These are phyloP conservation scores for Hygrophorus russula DNA, from an alignment of 768 basidiomycete species.

Conservation along the genomic window DNA sequence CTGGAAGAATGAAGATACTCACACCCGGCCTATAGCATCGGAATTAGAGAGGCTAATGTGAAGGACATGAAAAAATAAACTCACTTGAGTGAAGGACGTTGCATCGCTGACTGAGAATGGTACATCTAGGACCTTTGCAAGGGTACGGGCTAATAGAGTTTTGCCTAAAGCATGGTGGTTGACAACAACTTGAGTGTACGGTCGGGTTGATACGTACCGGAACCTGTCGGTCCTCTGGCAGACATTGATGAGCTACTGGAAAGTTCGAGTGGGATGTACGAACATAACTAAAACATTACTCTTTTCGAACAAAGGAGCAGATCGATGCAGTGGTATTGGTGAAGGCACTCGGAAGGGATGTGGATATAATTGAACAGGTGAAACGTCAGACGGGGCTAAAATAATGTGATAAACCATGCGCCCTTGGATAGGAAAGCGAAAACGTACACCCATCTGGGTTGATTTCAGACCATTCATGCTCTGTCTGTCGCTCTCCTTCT, in stretches of 20 bases:
- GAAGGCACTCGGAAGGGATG: conserved; percentile 42
- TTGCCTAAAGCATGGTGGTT: conserved; percentile 43
- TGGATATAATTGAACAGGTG: conserved; percentile 53
- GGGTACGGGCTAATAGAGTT: conserved; percentile 79
- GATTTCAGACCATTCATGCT: conserved; percentile 9
- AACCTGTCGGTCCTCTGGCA: conserved; percentile 72
- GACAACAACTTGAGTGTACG: not conserved
- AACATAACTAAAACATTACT: conserved; percentile 92
- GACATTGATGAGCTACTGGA: conserved; percentile 1
- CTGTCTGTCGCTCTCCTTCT: conserved; percentile 23
- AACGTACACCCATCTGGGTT: conserved; percentile 4
- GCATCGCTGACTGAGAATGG: conserved; percentile 93
- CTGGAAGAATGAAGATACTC: conserved; percentile 17
- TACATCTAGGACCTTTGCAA: conserved; percentile 86
- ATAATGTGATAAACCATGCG: not conserved
- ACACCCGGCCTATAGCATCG: conserved; percentile 53
- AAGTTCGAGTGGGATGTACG: conserved; percentile 12
- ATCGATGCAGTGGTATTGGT: conserved; percentile 25
- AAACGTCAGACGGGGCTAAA: conserved; percentile 28
- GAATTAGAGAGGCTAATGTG: conserved; percentile 3
- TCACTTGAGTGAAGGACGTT: conserved; percentile 84
- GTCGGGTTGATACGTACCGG: conserved; percentile 35
- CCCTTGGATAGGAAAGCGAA: not conserved
- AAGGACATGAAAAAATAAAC: conserved; percentile 1
- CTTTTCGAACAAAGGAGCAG: conserved; percentile 72